Percentiles rank a stretch among this genome's conserved stretches.
These are phyloP conservation scores for Rhodosporidiobolus sp. DNA, from an alignment of 768 basidiomycete genomes.

Conservation along the genomic window DNA sequence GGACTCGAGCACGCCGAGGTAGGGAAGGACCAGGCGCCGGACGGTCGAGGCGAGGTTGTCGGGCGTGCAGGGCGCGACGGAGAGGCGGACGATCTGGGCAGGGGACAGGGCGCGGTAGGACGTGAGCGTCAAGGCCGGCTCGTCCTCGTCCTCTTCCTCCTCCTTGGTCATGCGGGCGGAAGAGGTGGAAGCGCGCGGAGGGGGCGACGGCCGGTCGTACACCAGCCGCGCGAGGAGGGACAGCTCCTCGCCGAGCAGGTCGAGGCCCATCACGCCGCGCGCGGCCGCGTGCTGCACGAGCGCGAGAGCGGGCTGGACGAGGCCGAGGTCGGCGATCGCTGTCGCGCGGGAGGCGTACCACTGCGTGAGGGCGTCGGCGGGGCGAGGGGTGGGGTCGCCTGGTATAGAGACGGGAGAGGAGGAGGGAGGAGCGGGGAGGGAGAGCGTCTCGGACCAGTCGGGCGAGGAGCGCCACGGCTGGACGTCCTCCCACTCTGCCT, in stretches of 20 bases:
- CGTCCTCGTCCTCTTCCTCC: conserved; percentile 47
- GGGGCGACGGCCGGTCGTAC: conserved; percentile 60
- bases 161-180: too few relatives aligned
- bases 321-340: conserved; percentile 62
- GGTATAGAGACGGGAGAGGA: conserved; percentile 14
- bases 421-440: conserved; percentile 1
- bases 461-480: conserved; percentile 7
- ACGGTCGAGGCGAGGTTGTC: conserved; percentile 67
- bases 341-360: conserved; percentile 77
- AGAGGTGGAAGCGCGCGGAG: conserved; percentile 49
- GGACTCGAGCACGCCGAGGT: conserved; percentile 86
- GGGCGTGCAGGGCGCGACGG: conserved; percentile 69
- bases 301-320: conserved; percentile 73
- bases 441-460: conserved; percentile 25
- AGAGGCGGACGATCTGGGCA: conserved; percentile 65
- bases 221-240: conserved; percentile 79
- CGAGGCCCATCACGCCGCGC: conserved; percentile 70
- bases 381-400: conserved; percentile 54
- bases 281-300: conserved; percentile 83
- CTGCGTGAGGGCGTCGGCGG: conserved; percentile 54
- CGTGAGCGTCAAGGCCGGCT: conserved; percentile 68
- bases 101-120: conserved; percentile 71
- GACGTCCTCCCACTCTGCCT: conserved; percentile 49
- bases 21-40: conserved; percentile 76
- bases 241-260: conserved; percentile 85